These are phyloP conservation scores for Kluyveromyces starmeri DNA, from an alignment of 805 yeast genomes.

Conservation along the genomic window DNA sequence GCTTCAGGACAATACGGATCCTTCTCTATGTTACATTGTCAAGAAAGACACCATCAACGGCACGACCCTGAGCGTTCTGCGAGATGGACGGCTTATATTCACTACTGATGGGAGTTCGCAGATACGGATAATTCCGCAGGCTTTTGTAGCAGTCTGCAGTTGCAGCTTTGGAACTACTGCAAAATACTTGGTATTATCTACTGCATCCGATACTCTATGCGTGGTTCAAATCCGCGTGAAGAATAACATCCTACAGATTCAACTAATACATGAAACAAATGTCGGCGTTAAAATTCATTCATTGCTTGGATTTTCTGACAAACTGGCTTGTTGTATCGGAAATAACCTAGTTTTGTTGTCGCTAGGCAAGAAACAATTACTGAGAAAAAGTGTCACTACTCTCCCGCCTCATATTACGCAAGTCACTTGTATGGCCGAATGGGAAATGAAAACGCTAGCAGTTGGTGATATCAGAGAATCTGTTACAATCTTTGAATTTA, in stretches of 20 bases:
- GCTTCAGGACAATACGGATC: conserved; percentile 13
- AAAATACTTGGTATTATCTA: conserved; percentile 39
- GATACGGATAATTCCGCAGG: background rate
- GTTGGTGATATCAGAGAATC: conserved; percentile 70
- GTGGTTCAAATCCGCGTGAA: conserved; percentile 16
- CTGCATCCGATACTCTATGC: conserved; percentile 17
- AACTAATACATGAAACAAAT: conserved; percentile 51
- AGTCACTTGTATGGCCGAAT: conserved; percentile 42
- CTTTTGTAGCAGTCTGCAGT: conserved; percentile 10
- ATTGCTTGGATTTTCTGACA: conserved; percentile 47
- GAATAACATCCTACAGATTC: conserved; percentile 30
- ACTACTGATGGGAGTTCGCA: background rate
- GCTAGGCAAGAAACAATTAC: conserved; percentile 69
- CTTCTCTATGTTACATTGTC: conserved; percentile 31
- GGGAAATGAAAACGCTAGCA: conserved; percentile 50
- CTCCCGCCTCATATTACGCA: conserved; percentile 36
- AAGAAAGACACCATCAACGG: conserved; percentile 11
- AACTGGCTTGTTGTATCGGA: conserved; percentile 50
- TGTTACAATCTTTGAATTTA: conserved; percentile 46
- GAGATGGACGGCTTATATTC: background rate
- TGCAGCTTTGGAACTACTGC: conserved; percentile 19
- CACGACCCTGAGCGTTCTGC: background rate
- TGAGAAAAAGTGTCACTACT: conserved; percentile 50
- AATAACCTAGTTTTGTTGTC: conserved; percentile 52
- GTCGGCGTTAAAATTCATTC: conserved; percentile 41